phyloP scores from a whole-genome alignment of 345 rosid genomes.

The Euphorbia lathyris region DNA sequence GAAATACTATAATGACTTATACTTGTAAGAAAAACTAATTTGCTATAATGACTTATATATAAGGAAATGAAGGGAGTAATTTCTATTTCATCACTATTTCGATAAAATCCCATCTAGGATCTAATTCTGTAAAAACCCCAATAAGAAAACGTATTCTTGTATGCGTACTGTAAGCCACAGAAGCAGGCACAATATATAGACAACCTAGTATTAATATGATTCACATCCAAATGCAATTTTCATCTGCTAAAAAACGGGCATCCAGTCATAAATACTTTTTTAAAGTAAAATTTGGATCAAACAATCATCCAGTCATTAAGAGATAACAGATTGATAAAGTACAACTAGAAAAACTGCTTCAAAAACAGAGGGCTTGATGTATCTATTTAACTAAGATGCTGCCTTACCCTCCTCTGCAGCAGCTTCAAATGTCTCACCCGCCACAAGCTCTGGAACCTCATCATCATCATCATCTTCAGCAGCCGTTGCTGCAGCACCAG shows the following conservation, averaged over 20 bases:
- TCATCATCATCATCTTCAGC: constrained; percentile 6
- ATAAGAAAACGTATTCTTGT: too few species aligned
- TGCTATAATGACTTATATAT: too few species aligned
- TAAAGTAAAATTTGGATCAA: neutral
- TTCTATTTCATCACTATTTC: too few species aligned
- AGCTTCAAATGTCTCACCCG: constrained; percentile 11
- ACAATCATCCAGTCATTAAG: neutral
- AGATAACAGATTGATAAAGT: neutral
- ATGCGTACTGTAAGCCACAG: too few species aligned
- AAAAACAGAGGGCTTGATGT: neutral
- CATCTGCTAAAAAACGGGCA: neutral
- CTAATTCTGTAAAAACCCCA: too few species aligned
- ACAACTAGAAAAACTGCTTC: neutral
- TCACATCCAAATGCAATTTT: neutral
- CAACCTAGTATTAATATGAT: too few species aligned
- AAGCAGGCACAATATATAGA: too few species aligned
- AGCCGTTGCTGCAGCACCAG: constrained; percentile 30
- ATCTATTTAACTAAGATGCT: neutral
- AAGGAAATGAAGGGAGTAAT: too few species aligned
- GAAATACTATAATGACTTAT: too few species aligned
- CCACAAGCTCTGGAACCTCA: constrained; percentile 9
- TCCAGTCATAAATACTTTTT: constrained; percentile 1
- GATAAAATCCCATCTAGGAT: too few species aligned
- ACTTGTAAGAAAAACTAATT: too few species aligned
- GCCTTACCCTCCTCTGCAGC: constrained; percentile 11